Conservation (phyloP, 345 rosid species). For the Eutrema heterophyllum region DNA sequence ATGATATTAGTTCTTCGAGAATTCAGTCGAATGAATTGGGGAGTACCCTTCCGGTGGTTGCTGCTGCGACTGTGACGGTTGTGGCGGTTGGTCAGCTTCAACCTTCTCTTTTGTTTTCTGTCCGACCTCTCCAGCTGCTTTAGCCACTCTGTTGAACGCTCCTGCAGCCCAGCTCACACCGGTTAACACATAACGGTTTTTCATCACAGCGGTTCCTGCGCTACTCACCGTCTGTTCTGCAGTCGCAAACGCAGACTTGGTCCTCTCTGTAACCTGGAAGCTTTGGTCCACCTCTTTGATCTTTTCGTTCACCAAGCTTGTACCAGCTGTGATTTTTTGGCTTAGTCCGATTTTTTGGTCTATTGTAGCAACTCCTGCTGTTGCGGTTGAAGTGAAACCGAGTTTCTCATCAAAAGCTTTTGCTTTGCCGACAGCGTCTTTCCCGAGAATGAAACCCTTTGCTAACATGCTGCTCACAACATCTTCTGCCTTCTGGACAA, state of each 20-base stretch:
- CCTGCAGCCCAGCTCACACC: conserved; percentile 83
- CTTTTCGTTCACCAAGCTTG: conserved; percentile 70
- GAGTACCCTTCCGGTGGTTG: conserved; percentile 41
- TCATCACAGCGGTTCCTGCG: conserved; percentile 83
- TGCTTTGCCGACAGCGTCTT: conserved; percentile 76
- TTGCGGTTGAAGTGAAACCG: conserved; percentile 75
- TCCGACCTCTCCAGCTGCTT: conserved; percentile 86
- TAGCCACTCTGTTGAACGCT: conserved; percentile 68
- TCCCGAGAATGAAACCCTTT: conserved; percentile 78
- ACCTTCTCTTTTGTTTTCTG: conserved; percentile 85
- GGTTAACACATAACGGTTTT: conserved; percentile 72
- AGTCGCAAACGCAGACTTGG: conserved; percentile 68
- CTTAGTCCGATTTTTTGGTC: conserved; percentile 78
- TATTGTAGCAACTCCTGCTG: conserved; percentile 66
- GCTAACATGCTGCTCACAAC: conserved; percentile 91
- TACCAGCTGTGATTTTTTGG: conserved; percentile 72
- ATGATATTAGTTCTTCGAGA: conserved; percentile 29
- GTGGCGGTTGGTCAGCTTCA: conserved; percentile 46
- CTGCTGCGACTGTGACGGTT: conserved; percentile 15
- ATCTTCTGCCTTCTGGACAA: conserved; percentile 83
- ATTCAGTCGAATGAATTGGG: conserved; percentile 33
- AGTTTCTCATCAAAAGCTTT: conserved; percentile 78
- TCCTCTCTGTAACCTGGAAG: conserved; percentile 88
- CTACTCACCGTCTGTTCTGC: conserved; percentile 84
- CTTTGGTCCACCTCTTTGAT: conserved; percentile 81